Conservation (phyloP, 192 early-diverging fungal species). For the Umbelopsis sp. region DNA sequence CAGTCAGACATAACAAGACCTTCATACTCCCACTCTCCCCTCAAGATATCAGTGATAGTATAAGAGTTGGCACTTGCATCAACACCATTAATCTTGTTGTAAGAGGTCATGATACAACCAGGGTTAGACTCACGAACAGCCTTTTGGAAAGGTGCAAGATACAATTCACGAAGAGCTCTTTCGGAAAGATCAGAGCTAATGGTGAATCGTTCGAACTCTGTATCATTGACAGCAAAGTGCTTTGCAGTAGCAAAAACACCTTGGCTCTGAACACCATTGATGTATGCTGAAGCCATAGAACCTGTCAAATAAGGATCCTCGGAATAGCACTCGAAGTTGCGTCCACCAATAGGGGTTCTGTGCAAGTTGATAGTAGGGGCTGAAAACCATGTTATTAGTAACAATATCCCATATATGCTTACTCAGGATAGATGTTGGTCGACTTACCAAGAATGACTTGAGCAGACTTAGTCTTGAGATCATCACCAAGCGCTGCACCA, state of each 20-base stretch:
- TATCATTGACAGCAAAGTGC: slow-evolving; percentile 57
- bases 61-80: not conserved
- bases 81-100: slow-evolving; percentile 4
- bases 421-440: not conserved
- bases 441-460: slow-evolving; percentile 6
- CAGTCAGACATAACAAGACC: slow-evolving; percentile 3
- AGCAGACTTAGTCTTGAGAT: slow-evolving; percentile 11
- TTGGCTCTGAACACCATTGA: slow-evolving; percentile 52
- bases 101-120: slow-evolving; percentile 8
- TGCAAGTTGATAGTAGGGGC: slow-evolving; percentile 20
- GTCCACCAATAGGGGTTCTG: slow-evolving; percentile 17
- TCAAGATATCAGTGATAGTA: not conserved
- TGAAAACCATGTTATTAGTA: not conserved
- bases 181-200: slow-evolving; percentile 1
- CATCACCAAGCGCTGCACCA: slow-evolving; percentile 1
- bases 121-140: slow-evolving; percentile 4
- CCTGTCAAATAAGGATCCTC: slow-evolving; percentile 55
- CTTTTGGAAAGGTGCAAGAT: not conserved
- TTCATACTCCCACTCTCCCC: slow-evolving; percentile 11
- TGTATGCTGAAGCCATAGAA: slow-evolving; percentile 47
- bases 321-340: slow-evolving; percentile 19
- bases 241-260: slow-evolving; percentile 59
- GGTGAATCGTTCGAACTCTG: slow-evolving; percentile 1
- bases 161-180: slow-evolving; percentile 7
- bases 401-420: not conserved